Percentiles rank a stretch among this genome's conserved stretches.
Evolutionary conservation across 2,329 filamentous ascomycete species (phyloP).

Genomic region (Fusarium sp.): DNA sequence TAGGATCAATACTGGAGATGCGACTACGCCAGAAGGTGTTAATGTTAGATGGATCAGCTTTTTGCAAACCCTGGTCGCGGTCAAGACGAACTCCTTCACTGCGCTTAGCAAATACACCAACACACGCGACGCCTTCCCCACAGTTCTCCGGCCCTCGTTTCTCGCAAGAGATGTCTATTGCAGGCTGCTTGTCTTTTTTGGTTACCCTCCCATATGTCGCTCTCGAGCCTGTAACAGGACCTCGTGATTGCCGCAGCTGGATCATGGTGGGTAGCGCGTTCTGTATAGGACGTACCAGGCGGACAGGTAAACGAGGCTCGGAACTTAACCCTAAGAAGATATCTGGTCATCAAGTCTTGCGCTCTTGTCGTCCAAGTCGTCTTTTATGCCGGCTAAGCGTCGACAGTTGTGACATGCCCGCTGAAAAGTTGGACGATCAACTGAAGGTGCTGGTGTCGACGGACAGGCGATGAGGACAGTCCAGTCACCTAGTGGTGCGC

Average conservation of each 20-base stretch:
- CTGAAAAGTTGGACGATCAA: constrained; percentile 63
- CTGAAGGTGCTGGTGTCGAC: constrained; percentile 50
- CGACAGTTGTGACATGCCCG: constrained; percentile 52
- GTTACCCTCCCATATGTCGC: constrained; percentile 62
- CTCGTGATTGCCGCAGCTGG: constrained; percentile 61
- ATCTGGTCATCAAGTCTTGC: constrained; percentile 79
- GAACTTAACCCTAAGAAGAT: constrained; percentile 97
- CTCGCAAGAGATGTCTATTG: constrained; percentile 73
- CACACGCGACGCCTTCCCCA: constrained; percentile 79
- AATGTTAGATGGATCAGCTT: constrained; percentile 32
- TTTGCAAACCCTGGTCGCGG: constrained; percentile 23
- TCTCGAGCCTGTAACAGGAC: constrained; percentile 71
- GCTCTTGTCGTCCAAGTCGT: constrained; percentile 74
- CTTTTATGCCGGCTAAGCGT: constrained; percentile 66
- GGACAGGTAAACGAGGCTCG: constrained; percentile 73
- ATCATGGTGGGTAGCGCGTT: constrained; percentile 50
- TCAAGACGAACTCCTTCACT: constrained; percentile 59
- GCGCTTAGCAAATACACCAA: constrained; percentile 36
- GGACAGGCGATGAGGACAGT: constrained; percentile 63
- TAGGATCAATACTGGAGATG: constrained; percentile 36
- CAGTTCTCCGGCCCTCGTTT: constrained; percentile 82
- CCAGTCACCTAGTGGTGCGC: constrained; percentile 67
- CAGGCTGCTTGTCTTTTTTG: constrained; percentile 55
- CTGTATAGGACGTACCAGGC: constrained; percentile 54
- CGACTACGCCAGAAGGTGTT: constrained; percentile 7